A percentile compares a stretch with the other conserved stretches of the same genome.
These are phyloP conservation scores for Auricularia sp. DNA, from an alignment of 768 basidiomycete species.

Conservation along the genomic window DNA sequence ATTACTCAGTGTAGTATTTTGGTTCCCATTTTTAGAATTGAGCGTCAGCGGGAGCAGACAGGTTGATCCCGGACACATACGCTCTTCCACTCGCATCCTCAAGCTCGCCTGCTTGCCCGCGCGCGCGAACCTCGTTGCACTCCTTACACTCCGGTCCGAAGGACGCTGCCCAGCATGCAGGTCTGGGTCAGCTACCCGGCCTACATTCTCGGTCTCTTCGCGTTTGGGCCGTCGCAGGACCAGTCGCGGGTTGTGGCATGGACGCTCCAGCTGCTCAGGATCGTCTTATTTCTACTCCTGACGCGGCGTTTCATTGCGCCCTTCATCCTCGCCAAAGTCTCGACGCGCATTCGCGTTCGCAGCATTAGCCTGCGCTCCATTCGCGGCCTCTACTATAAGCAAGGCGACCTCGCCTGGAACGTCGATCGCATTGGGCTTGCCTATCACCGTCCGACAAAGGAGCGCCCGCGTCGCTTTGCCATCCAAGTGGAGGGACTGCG, in stretches of 20 bases:
- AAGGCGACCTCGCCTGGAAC: slow-evolving; percentile 42
- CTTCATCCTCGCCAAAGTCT: slow-evolving; percentile 48
- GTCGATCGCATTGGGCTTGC: slow-evolving; percentile 59
- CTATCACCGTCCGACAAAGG: slow-evolving; percentile 42
- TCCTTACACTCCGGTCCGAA: too few species aligned
- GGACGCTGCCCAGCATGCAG: not conserved
- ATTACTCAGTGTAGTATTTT: too few species aligned
- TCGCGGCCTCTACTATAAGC: slow-evolving; percentile 61
- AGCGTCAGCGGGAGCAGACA: too few species aligned
- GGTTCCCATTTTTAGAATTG: too few species aligned
- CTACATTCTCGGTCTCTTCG: slow-evolving; percentile 2
- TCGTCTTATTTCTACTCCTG: slow-evolving; percentile 26
- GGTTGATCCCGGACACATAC: not conserved
- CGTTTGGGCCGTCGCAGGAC: not conserved
- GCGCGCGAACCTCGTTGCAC: too few species aligned
- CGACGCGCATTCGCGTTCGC: slow-evolving; percentile 51
- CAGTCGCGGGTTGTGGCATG: not conserved
- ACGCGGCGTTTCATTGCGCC: slow-evolving; percentile 60
- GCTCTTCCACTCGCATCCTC: not conserved
- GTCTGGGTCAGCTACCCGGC: slow-evolving; percentile 5
- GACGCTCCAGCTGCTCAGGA: slow-evolving; percentile 1
- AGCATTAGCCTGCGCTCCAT: slow-evolving; percentile 72
- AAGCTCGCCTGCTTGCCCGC: not conserved
- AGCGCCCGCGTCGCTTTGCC: slow-evolving; percentile 46
- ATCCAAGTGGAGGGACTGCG: slow-evolving; percentile 53